These are phyloP conservation scores for Fraxinus velutina DNA, from an alignment of 305 asterid species.

Conservation along the genomic window DNA sequence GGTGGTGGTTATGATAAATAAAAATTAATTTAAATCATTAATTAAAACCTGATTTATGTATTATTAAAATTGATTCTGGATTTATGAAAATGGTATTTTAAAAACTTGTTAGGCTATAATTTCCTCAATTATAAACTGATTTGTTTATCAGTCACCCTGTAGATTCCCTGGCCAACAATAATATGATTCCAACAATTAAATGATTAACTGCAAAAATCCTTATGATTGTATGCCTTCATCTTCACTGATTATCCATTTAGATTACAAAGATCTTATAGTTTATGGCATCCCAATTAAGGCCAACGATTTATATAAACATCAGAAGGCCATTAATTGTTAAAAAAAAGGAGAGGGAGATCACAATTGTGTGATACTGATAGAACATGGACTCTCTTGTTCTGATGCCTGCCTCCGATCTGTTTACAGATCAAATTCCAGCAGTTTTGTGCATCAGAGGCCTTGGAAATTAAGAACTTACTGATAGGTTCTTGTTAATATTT, in stretches of 20 bases:
- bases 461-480: not conserved
- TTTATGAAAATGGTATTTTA: no score
- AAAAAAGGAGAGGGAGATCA: not conserved
- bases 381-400: not conserved
- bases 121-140: no score
- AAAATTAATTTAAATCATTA: no score
- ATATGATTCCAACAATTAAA: not conserved
- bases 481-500: not conserved
- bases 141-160: not conserved
- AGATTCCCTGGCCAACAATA: not conserved
- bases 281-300: constrained; percentile 21
- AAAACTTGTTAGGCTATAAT: no score
- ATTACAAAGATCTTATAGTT: constrained; percentile 13
- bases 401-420: constrained; percentile 3
- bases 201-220: not conserved
- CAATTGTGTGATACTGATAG: no score
- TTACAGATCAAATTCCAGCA: constrained; percentile 28
- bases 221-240: not conserved
- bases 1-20: no score
- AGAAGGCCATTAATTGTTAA: constrained; percentile 15
- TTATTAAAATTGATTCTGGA: no score
- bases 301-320: constrained; percentile 22
- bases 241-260: not conserved
- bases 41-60: no score
- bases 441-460: not conserved